phyloP scores from a whole-genome alignment of 2,329 filamentous ascomycete species.

The Hypomyces perniciosus region DNA sequence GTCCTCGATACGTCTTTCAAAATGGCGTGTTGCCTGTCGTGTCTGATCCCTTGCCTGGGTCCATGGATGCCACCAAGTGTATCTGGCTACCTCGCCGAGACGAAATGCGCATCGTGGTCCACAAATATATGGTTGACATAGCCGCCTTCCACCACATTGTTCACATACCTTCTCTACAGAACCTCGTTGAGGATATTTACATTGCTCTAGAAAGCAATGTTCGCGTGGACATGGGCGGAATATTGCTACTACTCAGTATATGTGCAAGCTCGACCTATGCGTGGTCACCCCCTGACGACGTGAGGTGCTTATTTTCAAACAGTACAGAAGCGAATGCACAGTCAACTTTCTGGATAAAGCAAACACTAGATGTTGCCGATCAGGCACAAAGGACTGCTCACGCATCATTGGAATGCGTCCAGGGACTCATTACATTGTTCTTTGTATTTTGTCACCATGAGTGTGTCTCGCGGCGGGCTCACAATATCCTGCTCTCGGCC shows the following conservation, averaged over 20 bases:
- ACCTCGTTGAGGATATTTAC: conserved; percentile 26
- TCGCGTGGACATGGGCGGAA: conserved; percentile 19
- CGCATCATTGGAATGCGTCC: conserved; percentile 29
- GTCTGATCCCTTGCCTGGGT: conserved; percentile 17
- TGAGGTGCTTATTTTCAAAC: conserved; percentile 21
- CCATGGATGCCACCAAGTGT: conserved; percentile 25
- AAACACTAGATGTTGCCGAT: conserved; percentile 31
- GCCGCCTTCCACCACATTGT: conserved; percentile 28
- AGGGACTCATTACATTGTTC: conserved; percentile 32
- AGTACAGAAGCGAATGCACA: conserved; percentile 24
- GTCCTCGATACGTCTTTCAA: conserved; percentile 28
- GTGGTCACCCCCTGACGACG: conserved; percentile 26
- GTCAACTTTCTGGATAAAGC: conserved; percentile 27
- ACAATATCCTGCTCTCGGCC: conserved; percentile 24
- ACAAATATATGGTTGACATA: conserved; percentile 26
- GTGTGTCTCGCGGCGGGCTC: conserved; percentile 28
- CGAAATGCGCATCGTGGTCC: conserved; percentile 24
- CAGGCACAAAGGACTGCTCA: conserved; percentile 24
- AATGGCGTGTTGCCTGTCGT: conserved; percentile 11
- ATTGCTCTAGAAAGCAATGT: conserved; percentile 21
- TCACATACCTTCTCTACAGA: conserved; percentile 23
- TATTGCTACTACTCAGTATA: conserved; percentile 25
- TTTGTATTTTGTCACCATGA: conserved; percentile 35
- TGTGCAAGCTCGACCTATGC: conserved; percentile 26
- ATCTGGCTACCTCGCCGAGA: conserved; percentile 29